Base-by-base conservation (phyloP, 1,139 yeast species). In the Yamadazyma triangularis region DNA sequence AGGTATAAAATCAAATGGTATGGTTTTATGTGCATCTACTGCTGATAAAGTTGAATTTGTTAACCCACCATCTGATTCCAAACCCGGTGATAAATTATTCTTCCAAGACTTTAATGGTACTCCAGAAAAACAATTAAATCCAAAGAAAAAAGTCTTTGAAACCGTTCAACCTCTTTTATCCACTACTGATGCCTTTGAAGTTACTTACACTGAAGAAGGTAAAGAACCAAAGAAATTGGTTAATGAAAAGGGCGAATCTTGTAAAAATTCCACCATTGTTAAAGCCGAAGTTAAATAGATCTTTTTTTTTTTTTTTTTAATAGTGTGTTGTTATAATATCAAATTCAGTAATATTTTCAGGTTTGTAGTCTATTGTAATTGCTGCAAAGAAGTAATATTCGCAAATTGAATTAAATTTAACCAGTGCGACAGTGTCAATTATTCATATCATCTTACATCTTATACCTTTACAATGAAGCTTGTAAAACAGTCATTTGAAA, bases 61-160 rank as follows among this genome's bases (percentile, higher is more conserved):
- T 45, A 82, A 83, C 59, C 97, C 97, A 37, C 99, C 99, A 44
- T 77, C 77, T 25, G 95, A 89, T n/a, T 77, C 95, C 28, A 76
- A 86, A 65, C 79, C 98, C 9, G 99, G 99, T 63, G 98, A 93
- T 63, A 88, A 88, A 70, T 74, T 91, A 44, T 88, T 86, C 74
- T 91, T 93, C 52, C 96, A 88, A 64, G 93, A 86, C 37, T 88
- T 69, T 58, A 81, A 87, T 50, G 86, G 86, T 42, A 76, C 74
- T 35, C 98, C 99, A 44, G 95, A 88, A 62, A 77, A 87, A 56
- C 93, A 82, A 56, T 73, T 93, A 61, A 89, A 91, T 67, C 98
- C 99, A 48, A 93, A 93, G 80, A 93, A 91, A 84, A 93, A 93
- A 76, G 72, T 91, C 42, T 93, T 95, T 91, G 99, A 93, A 72